These are phyloP conservation scores for Lophiotrema nucula DNA, from an alignment of 495 filamentous ascomycete species.

Conservation along the genomic window DNA sequence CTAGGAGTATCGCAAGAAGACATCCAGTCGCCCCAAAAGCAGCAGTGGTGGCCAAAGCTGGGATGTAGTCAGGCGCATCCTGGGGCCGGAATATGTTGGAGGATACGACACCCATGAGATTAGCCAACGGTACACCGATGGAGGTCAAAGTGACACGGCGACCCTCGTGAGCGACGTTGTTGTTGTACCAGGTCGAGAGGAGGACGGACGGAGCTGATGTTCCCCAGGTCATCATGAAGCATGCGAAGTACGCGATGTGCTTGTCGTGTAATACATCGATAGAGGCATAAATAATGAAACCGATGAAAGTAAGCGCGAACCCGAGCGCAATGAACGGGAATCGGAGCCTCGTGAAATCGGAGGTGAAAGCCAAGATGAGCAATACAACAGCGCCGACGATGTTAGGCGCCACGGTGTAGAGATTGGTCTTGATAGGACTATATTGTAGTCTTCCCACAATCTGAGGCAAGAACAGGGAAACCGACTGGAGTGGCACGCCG, in stretches of 20 bases:
- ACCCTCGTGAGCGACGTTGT: slow-evolving; percentile 76
- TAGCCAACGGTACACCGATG: slow-evolving; percentile 72
- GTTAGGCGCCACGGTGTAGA: slow-evolving; percentile 76
- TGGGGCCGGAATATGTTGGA: slow-evolving; percentile 72
- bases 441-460: slow-evolving; percentile 66
- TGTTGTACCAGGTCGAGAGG: slow-evolving; percentile 51
- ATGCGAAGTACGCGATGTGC: slow-evolving; percentile 71
- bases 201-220: slow-evolving; percentile 58
- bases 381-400: slow-evolving; percentile 63
- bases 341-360: slow-evolving; percentile 63
- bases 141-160: slow-evolving; percentile 68
- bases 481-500: slow-evolving; percentile 71
- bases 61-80: slow-evolving; percentile 71
- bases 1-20: slow-evolving; percentile 56
- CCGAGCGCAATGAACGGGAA: slow-evolving; percentile 73
- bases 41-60: slow-evolving; percentile 70
- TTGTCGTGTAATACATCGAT: slow-evolving; percentile 61
- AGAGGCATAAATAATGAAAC: slow-evolving; percentile 71
- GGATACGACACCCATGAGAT: slow-evolving; percentile 75
- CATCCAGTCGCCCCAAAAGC: slow-evolving; percentile 67
- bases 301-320: slow-evolving; percentile 70
- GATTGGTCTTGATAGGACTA: slow-evolving; percentile 66
- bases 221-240: slow-evolving; percentile 82
- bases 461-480: slow-evolving; percentile 70
- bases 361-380: slow-evolving; percentile 65